Conservation (phyloP, 257 asterid species). For the Pogostemon cablin region DNA sequence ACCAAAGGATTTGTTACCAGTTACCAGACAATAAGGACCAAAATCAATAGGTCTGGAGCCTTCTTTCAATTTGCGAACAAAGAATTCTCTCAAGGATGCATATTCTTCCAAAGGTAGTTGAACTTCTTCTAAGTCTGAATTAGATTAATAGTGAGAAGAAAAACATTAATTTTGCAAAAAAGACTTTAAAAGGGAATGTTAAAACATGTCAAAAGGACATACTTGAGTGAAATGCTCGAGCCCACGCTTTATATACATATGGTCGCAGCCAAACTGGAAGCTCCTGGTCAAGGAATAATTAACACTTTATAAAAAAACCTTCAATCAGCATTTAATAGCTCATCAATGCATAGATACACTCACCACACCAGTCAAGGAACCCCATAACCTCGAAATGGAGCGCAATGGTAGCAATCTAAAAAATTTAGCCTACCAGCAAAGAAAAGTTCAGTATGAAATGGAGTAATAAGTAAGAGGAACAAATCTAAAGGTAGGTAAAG, state of each 20-base stretch:
- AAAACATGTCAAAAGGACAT: slow-evolving; percentile 34
- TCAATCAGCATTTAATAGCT: slow-evolving; percentile 19
- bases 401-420: slow-evolving; percentile 83
- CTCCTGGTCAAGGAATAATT: slow-evolving; percentile 63
- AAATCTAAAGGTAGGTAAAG: slow-evolving; percentile 5
- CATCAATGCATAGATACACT: slow-evolving; percentile 37
- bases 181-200: slow-evolving; percentile 17
- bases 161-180: not conserved
- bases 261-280: slow-evolving; percentile 86
- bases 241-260: slow-evolving; percentile 87
- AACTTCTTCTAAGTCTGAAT: slow-evolving; percentile 80
- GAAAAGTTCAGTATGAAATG: slow-evolving; percentile 26
- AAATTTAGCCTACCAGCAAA: slow-evolving; percentile 67
- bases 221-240: slow-evolving; percentile 96
- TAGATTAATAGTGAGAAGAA: slow-evolving; percentile 18
- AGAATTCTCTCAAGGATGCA: slow-evolving; percentile 72
- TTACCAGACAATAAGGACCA: slow-evolving; percentile 88
- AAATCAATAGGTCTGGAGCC: slow-evolving; percentile 78
- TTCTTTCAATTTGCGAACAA: slow-evolving; percentile 79
- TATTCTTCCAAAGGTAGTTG: slow-evolving; percentile 89
- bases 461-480: not conserved
- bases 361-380: slow-evolving; percentile 71
- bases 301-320: slow-evolving; percentile 21
- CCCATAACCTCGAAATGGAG: slow-evolving; percentile 90
- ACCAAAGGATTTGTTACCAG: slow-evolving; percentile 68